phyloP scores from a whole-genome alignment of 345 rosid species.

The Arabidopsis suecica region DNA sequence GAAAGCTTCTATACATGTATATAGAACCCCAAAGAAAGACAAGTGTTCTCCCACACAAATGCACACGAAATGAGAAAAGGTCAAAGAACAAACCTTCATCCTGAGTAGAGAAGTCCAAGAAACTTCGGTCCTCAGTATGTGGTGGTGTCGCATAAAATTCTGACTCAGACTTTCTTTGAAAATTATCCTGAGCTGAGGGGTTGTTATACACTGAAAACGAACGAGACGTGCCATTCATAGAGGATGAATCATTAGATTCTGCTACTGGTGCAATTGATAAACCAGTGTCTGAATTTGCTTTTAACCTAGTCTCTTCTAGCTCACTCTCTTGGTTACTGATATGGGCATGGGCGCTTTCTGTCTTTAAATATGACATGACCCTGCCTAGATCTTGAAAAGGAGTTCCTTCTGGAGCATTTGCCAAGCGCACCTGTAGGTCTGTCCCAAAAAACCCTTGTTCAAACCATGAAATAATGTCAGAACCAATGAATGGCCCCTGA shows the following conservation, averaged over 20 bases:
- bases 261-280: constrained; percentile 46
- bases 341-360: constrained; percentile 35
- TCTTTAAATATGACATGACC: constrained; percentile 67
- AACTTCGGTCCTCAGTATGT: constrained; percentile 43
- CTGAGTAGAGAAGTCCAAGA: constrained; percentile 44
- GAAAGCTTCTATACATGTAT: constrained; percentile 15
- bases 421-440: constrained; percentile 78
- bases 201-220: constrained; percentile 21
- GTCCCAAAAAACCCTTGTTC: constrained; percentile 91
- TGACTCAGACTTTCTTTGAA: constrained; percentile 51
- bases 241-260: constrained; percentile 48
- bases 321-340: constrained; percentile 38
- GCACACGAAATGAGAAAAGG: constrained; percentile 2
- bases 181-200: constrained; percentile 48
- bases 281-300: constrained; percentile 48
- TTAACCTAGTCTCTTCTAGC: constrained; percentile 49
- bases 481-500: constrained; percentile 86
- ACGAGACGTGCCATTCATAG: constrained; percentile 33
- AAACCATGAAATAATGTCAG: constrained; percentile 84
- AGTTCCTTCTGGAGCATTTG: constrained; percentile 73
- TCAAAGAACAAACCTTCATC: constrained; percentile 56
- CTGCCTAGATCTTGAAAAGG: constrained; percentile 74
- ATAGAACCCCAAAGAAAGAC: neutral
- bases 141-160: constrained; percentile 49
- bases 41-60: neutral